phyloP scores from a whole-genome alignment of 768 basidiomycete species.

The Leccinum imitatum region DNA sequence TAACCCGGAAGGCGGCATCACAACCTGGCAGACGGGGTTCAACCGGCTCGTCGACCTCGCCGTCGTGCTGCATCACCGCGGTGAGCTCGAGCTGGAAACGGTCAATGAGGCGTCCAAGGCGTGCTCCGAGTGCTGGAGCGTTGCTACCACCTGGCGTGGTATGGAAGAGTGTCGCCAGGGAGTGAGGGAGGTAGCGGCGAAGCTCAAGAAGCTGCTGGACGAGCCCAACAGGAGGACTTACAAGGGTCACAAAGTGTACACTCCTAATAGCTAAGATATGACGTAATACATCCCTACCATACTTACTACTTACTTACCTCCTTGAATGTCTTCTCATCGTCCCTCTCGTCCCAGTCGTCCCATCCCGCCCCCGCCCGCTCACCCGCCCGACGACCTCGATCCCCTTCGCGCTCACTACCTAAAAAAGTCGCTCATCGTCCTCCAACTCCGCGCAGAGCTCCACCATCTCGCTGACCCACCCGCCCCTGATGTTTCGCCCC shows the following conservation, averaged over 20 bases:
- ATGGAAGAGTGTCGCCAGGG: conserved; percentile 63
- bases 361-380: conserved; percentile 12
- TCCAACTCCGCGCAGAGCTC: conserved; percentile 84
- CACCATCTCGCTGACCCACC: conserved; percentile 53
- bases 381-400: conserved; percentile 46
- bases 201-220: conserved; percentile 51
- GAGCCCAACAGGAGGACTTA: conserved; percentile 34
- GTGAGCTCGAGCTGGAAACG: conserved; percentile 76
- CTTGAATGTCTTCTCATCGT: neutral
- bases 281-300: conserved; percentile 14
- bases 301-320: neutral
- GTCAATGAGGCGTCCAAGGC: conserved; percentile 57
- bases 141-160: conserved; percentile 65
- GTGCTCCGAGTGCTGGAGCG: conserved; percentile 82
- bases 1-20: conserved; percentile 53
- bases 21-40: conserved; percentile 68
- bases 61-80: conserved; percentile 63
- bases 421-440: conserved; percentile 90
- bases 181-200: conserved; percentile 58
- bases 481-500: conserved; percentile 47
- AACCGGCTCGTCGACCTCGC: conserved; percentile 69
- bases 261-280: conserved; percentile 24
- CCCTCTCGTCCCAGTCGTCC: conserved; percentile 1
- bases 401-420: conserved; percentile 96
- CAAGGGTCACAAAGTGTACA: conserved; percentile 33